Evolutionary conservation across 495 filamentous ascomycete genomes (phyloP).

Genomic region (Wilcoxina mikolae): DNA sequence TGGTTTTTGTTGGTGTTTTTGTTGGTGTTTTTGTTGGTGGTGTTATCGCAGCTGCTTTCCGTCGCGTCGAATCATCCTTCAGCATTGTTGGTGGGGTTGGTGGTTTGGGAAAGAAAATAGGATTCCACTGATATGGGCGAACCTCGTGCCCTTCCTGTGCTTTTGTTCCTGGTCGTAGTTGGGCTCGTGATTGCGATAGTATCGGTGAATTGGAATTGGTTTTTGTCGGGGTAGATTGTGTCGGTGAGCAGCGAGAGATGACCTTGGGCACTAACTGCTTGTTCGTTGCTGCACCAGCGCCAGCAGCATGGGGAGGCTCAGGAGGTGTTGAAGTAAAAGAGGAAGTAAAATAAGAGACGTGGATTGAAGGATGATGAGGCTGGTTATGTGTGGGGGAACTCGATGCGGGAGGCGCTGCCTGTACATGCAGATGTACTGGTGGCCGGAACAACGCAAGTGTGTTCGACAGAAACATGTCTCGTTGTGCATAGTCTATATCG

Average conservation of each 20-base stretch:
- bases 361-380: background rate
- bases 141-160: background rate
- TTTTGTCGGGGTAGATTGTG: background rate
- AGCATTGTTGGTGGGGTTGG: background rate
- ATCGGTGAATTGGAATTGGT: background rate
- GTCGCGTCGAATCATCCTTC: constrained; percentile 1
- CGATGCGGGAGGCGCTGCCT: background rate
- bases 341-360: background rate
- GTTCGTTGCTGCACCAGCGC: background rate
- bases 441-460: constrained; percentile 6
- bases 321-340: background rate
- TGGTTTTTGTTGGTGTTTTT: background rate
- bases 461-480: constrained; percentile 4
- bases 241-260: background rate
- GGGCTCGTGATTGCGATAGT: background rate
- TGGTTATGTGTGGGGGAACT: background rate
- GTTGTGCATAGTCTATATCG: background rate
- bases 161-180: background rate
- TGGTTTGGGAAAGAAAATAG: background rate
- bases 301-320: background rate
- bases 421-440: constrained; percentile 2
- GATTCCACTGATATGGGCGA: background rate
- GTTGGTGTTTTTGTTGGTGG: background rate
- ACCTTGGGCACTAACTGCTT: background rate
- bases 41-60: constrained; percentile 1